These are phyloP conservation scores for Stephania cephalantha DNA, from an alignment of 164 flowering plant genomes.

Conservation along the genomic window DNA sequence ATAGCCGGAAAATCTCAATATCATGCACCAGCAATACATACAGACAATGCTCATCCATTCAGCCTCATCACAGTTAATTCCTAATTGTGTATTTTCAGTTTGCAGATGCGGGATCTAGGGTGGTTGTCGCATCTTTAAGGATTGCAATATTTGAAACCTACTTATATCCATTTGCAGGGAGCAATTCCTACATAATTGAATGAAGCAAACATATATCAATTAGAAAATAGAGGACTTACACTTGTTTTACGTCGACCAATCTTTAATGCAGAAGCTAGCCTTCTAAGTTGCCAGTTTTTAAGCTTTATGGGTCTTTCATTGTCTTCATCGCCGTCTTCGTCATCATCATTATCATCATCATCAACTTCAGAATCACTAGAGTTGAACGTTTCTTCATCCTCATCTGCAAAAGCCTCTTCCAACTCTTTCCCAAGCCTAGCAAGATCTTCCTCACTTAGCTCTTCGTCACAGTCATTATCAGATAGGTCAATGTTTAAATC, in stretches of 20 bases:
- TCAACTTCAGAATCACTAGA: constrained; percentile 22
- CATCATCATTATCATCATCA: constrained; percentile 50
- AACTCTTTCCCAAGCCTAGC: constrained; percentile 63
- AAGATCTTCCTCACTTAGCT: constrained; percentile 75
- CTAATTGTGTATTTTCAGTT: background rate
- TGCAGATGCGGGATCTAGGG: background rate
- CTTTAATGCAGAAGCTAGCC: constrained; percentile 79
- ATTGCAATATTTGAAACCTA: background rate
- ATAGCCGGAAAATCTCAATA: background rate
- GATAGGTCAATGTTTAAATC: constrained; percentile 63
- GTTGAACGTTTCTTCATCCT: constrained; percentile 35
- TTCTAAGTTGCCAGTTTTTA: constrained; percentile 79
- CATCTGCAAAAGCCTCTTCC: constrained; percentile 50
- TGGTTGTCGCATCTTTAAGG: background rate
- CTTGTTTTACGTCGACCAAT: constrained; percentile 78
- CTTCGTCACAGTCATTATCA: constrained; percentile 49
- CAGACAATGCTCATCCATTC: background rate
- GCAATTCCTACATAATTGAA: background rate
- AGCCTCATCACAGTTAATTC: background rate
- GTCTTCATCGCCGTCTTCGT: constrained; percentile 49
- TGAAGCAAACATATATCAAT: background rate
- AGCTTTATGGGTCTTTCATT: constrained; percentile 55
- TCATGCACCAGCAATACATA: background rate
- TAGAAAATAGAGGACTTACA: constrained; percentile 35
- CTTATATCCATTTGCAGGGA: background rate